Percentiles rank a stretch among this genome's conserved stretches.
Conservation (phyloP, 306 rosid species). For the Albizia julibrissin region DNA sequence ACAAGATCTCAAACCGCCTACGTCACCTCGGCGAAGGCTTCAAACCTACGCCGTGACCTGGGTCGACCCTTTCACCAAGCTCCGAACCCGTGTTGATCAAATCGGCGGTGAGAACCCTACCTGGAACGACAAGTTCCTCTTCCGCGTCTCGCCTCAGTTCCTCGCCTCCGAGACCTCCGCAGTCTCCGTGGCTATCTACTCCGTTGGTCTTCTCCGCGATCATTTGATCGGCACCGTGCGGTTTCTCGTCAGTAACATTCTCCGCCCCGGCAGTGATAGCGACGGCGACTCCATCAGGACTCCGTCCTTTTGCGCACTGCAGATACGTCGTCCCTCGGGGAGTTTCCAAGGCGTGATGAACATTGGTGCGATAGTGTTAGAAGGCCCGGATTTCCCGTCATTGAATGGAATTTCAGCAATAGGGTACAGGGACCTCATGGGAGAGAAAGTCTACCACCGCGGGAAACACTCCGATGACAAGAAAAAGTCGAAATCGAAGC, state of each 20-base stretch:
- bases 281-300: conserved; percentile 24
- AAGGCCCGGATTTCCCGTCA: conserved; percentile 50
- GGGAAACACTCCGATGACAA: conserved; percentile 17
- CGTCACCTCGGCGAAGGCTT: conserved; percentile 41
- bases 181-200: conserved; percentile 65
- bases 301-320: conserved; percentile 73
- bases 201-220: conserved; percentile 62
- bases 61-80: conserved; percentile 62
- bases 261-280: conserved; percentile 22
- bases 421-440: conserved; percentile 75
- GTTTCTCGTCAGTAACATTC: conserved; percentile 68
- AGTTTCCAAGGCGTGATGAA: conserved; percentile 82
- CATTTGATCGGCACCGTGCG: conserved; percentile 69
- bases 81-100: conserved; percentile 66
- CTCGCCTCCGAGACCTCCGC: conserved; percentile 75
- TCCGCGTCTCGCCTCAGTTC: conserved; percentile 67
- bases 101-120: conserved; percentile 76
- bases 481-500: conserved; percentile 29
- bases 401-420: conserved; percentile 54
- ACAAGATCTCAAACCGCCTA: conserved; percentile 63
- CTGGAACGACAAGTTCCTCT: conserved; percentile 93
- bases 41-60: conserved; percentile 75
- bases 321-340: conserved; percentile 82
- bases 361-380: conserved; percentile 58
- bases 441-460: conserved; percentile 39